Base-by-base conservation (phyloP, 257 asterid species). In the Rauvolfia tetraphylla region DNA sequence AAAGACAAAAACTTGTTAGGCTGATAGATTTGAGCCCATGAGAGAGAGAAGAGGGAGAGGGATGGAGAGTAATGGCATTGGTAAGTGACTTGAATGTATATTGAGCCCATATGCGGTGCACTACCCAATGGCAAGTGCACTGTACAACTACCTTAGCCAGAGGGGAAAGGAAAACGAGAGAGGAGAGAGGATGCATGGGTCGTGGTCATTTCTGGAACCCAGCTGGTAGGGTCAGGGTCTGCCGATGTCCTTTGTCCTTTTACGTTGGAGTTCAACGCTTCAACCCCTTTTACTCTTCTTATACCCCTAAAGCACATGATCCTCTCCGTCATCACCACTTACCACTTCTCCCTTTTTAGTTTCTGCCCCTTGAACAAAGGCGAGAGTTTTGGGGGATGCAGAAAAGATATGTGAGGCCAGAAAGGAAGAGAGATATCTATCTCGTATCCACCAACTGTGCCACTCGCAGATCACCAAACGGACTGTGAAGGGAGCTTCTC, bases 321-420 rank as follows among this genome's bases (percentile, higher is more conserved):
- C 68, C 49, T 27, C 76, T 68, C 27, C 76, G 59, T 58, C 73
- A 80, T 58, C 58, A n/a, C n/a, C n/a, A n/a, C n/a, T n/a, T n/a
- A 59, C 36, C 29, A 15, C 36, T 66, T 17, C 75, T 0, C 31
- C 9, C 77, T 63, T 44, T 61, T 61, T 42, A 29, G 31, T 11
- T 70, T n/a, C 71, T 29, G 46, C 53, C 87, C 88, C 91, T 81
- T 73, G 75, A 87, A 86, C 84, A 78, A 57, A 83, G 90, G 89
- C 92, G 89, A 59, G 80, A 83, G 81, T 85, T 79, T 83, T 88
- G 88, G 90, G 92, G 88, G 88, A 78, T 79, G 44, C 36, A 39
- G 79, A 77, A 80, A 69, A 53, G 75, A 75, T 65, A 76, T 4
- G 20, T 9, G 2, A 81, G 77, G 38, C 76, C 76, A 75, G 31